Evolutionary conservation across 1,284 basidiomycete species (phyloP), one percentile per base, ranked within the genome.

Genomic region (Lentinus polychrous): DNA sequence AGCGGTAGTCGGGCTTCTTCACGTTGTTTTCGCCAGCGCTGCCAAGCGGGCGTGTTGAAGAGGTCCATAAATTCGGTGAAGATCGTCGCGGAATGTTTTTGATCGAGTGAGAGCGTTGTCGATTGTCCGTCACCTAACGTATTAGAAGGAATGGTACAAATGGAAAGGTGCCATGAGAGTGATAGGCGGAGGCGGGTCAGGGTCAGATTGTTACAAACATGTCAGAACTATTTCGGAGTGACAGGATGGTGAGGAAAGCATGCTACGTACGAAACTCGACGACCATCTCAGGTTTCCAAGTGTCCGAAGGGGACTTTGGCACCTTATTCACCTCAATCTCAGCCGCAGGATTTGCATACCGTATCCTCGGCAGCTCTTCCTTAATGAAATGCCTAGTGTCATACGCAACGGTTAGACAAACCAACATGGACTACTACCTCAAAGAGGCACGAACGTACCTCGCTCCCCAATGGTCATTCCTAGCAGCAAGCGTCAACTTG

Each of bases 331-430:
- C 74, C 32, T 74, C 62, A 24, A 89, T 79, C 17, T 75, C 68
- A 23, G 86, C 57, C 8, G 69, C 59, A 0, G 84, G 86, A 57
- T 90, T 90, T 1, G 78, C 79, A 62, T 77, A 87, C 7, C 76
- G 80, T 69, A 90, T 85, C 31, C 83, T 72, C 1, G 85, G 85
- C 0, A 90, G 65, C 17, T 86, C 73, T 37, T 89, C 80, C 58
- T 84, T 86, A 38, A 84, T 72, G 53, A 90, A 90, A 69, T 88
- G 79, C 44, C 87, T 87, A 49, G n/a, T n/a, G n/a, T n/a, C n/a
- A 14, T 17, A 43, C 31, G 39, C 5, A 18, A 23, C n/a, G 18
- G 20, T 14, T 22, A 22, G 17, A 43, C 15, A 11, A 23, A 22
- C 15, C 8, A n/a, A n/a, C n/a, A n/a, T n/a, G n/a, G n/a, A n/a